Evolutionary conservation across 345 rosid species (phyloP), one percentile per base, ranked within the genome.

Genomic region (Eutrema japonicum): DNA sequence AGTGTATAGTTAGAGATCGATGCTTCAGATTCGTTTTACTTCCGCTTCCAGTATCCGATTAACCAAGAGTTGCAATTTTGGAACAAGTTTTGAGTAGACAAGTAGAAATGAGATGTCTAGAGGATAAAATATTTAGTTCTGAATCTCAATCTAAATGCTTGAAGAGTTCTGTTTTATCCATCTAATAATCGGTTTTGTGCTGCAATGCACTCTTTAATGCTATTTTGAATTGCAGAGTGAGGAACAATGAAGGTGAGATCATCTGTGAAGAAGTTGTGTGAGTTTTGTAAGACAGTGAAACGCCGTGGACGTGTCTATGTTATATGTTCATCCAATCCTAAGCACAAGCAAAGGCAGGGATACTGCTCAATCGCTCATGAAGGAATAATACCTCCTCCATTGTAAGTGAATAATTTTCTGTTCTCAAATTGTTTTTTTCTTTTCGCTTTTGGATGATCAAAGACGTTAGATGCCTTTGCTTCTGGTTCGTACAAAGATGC

Each of bases 201-300:
- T 72, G 36, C 52, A 41, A 1, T 63, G 18, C 2, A 8, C 12
- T 32, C 2, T 68, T 37, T 69, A 22, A 22, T 66, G 37, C 8
- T 54, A 37, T 62, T 56, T 37, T 38, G 49, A 22, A n/a, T n/a
- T 10, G 49, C 22, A 59, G 78, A 26, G 67, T 53, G 76, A 83
- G 85, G 51, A 72, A 37, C 77, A 41, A 86, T 83, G 99, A 95
- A 95, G 96, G 96, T 92, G 61, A 81, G 98, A 27, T 89, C 98
- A 11, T 95, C 96, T 6, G 94, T 92, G 84, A 95, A 95, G 86
- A 95, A 92, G 87, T 79, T 92, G 96, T 90, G 98, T 61, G 96
- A 95, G 81, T 95, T 88, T 54, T 95, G 98, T 73, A 86, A 77
- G 79, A 87, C 92, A 7, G 82, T 92, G 61, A 92, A 92, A 75